Base-by-base conservation (phyloP, 179 eudicot genomes). In the Spinacia oleracea region DNA sequence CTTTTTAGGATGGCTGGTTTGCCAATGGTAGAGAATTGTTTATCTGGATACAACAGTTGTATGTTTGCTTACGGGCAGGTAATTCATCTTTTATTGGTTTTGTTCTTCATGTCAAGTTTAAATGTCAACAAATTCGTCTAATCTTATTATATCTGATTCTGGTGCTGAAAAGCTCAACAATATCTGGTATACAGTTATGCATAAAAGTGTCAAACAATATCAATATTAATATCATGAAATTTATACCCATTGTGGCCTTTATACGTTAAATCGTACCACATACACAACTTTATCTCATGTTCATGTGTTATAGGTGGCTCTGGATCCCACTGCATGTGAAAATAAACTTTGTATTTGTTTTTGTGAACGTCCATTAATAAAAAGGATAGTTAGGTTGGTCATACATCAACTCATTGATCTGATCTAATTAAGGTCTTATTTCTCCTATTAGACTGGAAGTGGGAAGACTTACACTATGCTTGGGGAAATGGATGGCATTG, bases 11-110 rank as follows among this genome's bases (percentile, higher is more conserved):
- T 91, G 92, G 97, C 93, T 85, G 99, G 91, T 81, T 83, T 92
- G 84, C 99, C 99, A 25, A 94, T 96, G 97, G 95, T 96, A 16
- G 99, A 94, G 83, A 96, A 96, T 84, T 96, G 98, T 81, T 84
- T 96, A 81, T 96, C 97, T 73, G 99, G 99, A 72, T 96, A 96
- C 75, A 92, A 96, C 65, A 96, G 99, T 80, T 96, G 98, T 80
- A 89, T 96, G 90, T 96, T 96, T 81, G 98, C 99, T 12, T 96
- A 96, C 77, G 99, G 98, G 67, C 99, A 96, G 98, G 99, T 96
- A 83, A 63, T n/a, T 50, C 48, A 14, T 34, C 70, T 15, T 34
- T 58, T 40, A 1, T 29, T 15, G 35, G 53, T 56, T 72, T 20
- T 66, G 45, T 56, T 16, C 23, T 45, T 70, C 76, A 56, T 51